Percentiles rank a stretch among this genome's conserved stretches.
Evolutionary conservation across 169 alveolate genomes (phyloP).

Genomic region (Perkinsus marinus): DNA sequence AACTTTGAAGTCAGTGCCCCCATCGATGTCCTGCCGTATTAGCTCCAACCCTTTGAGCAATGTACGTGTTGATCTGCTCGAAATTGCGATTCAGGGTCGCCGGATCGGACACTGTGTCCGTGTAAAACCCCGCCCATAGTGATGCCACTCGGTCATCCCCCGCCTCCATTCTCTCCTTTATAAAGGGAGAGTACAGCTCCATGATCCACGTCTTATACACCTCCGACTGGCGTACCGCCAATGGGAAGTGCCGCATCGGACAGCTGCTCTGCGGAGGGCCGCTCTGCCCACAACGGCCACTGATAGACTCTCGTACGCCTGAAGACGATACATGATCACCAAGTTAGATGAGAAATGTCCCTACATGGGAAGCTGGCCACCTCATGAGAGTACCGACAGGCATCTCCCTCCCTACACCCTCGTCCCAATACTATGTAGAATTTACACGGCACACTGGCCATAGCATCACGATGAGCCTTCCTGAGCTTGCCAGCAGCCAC

Average conservation of each 20-base stretch:
- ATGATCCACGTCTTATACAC: neutral
- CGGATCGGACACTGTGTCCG: neutral
- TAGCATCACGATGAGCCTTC: neutral
- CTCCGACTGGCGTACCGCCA: neutral
- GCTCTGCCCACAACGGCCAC: neutral
- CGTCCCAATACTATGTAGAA: neutral
- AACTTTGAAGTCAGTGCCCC: no score
- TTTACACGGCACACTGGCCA: neutral
- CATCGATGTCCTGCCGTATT: neutral
- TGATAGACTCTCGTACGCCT: neutral
- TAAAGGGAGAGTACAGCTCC: neutral
- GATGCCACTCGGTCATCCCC: neutral
- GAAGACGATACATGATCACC: no score
- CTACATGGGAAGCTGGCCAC: neutral
- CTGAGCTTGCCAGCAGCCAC: neutral
- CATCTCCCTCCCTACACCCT: neutral
- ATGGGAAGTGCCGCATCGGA: neutral
- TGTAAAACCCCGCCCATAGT: neutral
- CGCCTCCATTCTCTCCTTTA: neutral
- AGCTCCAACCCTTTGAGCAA: neutral
- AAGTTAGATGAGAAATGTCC: neutral
- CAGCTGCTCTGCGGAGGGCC: neutral
- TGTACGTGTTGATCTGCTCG: neutral
- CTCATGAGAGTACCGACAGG: neutral
- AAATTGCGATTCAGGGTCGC: neutral